A percentile compares a stretch with the other conserved stretches of the same genome.
Evolutionary conservation across 495 filamentous ascomycete genomes (phyloP).

Genomic region (Cercophora newfieldiana): DNA sequence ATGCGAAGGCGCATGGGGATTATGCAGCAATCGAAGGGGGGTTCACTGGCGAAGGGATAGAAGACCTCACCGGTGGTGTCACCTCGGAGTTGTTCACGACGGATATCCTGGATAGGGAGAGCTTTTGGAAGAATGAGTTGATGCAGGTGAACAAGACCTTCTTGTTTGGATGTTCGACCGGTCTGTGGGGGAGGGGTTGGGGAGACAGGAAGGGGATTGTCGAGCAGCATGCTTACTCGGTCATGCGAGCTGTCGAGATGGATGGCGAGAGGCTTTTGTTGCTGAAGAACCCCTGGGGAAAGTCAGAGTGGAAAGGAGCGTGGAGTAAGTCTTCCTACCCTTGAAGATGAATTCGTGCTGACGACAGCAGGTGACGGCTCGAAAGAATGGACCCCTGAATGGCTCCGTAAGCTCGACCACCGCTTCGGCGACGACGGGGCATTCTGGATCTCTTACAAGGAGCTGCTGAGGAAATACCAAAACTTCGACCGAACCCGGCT

Average conservation of each 20-base stretch:
- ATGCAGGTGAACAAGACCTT: slow-evolving; percentile 84
- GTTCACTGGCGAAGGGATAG: slow-evolving; percentile 83
- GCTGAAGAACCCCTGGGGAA: slow-evolving; percentile 88
- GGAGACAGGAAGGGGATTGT: slow-evolving; percentile 70
- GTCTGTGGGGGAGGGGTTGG: slow-evolving; percentile 56
- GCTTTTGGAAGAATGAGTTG: slow-evolving; percentile 86
- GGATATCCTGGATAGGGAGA: slow-evolving; percentile 83
- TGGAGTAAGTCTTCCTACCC: slow-evolving; percentile 57
- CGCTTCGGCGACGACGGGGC: slow-evolving; percentile 86
- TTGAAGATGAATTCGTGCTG: neutral
- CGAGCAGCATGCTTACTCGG: slow-evolving; percentile 84
- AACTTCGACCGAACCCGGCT: slow-evolving; percentile 86
- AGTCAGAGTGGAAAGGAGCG: slow-evolving; percentile 75
- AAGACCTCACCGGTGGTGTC: slow-evolving; percentile 91
- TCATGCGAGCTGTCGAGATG: slow-evolving; percentile 78
- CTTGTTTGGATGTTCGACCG: slow-evolving; percentile 80
- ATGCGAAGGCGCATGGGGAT: slow-evolving; percentile 92
- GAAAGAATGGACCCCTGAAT: slow-evolving; percentile 88
- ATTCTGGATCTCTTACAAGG: slow-evolving; percentile 70
- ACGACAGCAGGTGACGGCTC: slow-evolving; percentile 62
- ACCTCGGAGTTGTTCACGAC: slow-evolving; percentile 76
- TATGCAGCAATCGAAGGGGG: slow-evolving; percentile 83
- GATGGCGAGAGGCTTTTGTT: slow-evolving; percentile 73
- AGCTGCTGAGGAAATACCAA: slow-evolving; percentile 80
- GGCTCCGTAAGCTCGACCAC: slow-evolving; percentile 76